These are phyloP conservation scores for Ilex paraguariensis DNA, from an alignment of 305 asterid species.

Conservation along the genomic window DNA sequence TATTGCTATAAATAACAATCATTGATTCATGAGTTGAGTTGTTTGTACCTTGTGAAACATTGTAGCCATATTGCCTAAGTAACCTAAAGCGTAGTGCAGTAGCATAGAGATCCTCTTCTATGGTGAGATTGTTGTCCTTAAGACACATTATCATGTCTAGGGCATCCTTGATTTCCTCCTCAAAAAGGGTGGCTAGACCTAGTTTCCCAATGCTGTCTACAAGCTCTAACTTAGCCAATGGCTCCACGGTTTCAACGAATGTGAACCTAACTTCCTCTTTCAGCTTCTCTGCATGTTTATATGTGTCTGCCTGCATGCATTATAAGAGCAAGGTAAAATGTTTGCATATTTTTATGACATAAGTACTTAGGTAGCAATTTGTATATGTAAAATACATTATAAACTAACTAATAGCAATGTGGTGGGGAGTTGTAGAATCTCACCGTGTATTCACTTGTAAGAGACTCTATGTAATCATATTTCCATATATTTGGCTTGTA, in stretches of 20 bases:
- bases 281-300: constrained; percentile 23
- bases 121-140: not conserved
- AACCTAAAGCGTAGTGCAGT: constrained; percentile 32
- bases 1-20: no score
- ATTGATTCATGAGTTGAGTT: no score
- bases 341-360: no score
- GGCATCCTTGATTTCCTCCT: constrained; percentile 26
- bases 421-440: not conserved
- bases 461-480: constrained; percentile 32
- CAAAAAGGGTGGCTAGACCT: constrained; percentile 35
- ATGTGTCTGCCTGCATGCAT: constrained; percentile 24
- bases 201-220: constrained; percentile 37
- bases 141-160: constrained; percentile 15
- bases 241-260: constrained; percentile 12
- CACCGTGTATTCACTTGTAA: constrained; percentile 19
- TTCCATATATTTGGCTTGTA: constrained; percentile 54
- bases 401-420: no score
- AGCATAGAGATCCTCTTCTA: constrained; percentile 18
- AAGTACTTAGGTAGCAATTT: no score
- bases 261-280: constrained; percentile 23
- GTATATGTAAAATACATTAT: no score
- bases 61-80: constrained; percentile 42
- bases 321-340: no score
- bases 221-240: constrained; percentile 36
- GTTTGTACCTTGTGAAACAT: constrained; percentile 31